phyloP scores from a whole-genome alignment of 2,329 filamentous ascomycete species.

The Sporothrix protearum region DNA sequence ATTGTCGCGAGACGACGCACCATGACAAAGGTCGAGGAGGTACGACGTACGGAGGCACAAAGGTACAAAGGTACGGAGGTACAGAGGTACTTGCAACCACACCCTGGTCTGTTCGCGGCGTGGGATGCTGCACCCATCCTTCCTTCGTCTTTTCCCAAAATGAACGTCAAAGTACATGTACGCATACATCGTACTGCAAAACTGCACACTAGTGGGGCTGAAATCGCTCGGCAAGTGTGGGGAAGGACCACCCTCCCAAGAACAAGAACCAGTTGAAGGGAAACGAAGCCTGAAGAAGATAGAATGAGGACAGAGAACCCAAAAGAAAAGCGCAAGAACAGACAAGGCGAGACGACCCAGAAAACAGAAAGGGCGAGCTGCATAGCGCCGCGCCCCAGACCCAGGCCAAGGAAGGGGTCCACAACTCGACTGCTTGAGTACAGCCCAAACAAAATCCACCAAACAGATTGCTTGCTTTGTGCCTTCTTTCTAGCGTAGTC shows the following conservation, averaged over 20 bases:
- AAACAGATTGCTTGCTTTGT: conserved; percentile 16
- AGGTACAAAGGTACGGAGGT: not conserved
- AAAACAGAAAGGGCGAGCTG: conserved; percentile 10
- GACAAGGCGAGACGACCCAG: not conserved
- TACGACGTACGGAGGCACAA: no score
- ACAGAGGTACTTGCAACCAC: not conserved
- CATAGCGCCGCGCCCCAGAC: not conserved
- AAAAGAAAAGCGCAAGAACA: not conserved
- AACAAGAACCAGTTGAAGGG: not conserved
- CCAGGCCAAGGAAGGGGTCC: not conserved
- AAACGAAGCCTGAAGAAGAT: not conserved
- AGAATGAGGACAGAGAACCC: not conserved
- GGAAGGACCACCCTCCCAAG: conserved; percentile 4
- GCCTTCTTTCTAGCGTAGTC: not conserved
- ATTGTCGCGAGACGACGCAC: not conserved
- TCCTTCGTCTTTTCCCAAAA: not conserved
- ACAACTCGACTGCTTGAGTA: not conserved
- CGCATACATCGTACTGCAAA: no score
- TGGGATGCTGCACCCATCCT: not conserved
- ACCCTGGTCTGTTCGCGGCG: not conserved
- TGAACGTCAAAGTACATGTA: no score
- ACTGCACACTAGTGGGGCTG: conserved; percentile 17
- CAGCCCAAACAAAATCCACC: conserved; percentile 10
- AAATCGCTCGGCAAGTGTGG: conserved; percentile 16
- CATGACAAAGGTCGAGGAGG: no score